A percentile compares a stretch with the other conserved stretches of the same genome.
These are phyloP conservation scores for Corynespora cassiicola DNA, from an alignment of 2,329 filamentous ascomycete genomes.

Conservation along the genomic window DNA sequence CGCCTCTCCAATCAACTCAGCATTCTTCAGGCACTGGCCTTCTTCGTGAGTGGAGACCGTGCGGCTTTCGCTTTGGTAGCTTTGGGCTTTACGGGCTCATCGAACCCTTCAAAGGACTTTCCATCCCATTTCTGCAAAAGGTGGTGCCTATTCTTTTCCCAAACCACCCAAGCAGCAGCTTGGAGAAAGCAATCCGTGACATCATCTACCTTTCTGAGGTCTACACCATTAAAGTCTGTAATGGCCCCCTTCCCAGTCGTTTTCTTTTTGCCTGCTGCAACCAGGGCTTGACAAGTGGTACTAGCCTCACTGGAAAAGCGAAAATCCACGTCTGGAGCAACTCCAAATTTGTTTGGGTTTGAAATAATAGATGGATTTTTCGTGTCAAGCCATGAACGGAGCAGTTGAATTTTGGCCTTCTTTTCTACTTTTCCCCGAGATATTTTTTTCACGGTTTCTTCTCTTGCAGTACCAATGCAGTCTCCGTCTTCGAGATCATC, in stretches of 20 bases:
- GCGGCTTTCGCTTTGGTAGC: too few species aligned
- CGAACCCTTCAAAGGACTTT: too few species aligned
- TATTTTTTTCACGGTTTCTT: slow-evolving; percentile 39
- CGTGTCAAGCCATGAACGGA: slow-evolving; percentile 46
- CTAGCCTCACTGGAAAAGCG: too few species aligned
- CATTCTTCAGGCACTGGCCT: too few species aligned
- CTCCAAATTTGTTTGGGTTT: slow-evolving; percentile 17
- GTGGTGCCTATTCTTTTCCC: slow-evolving; percentile 66
- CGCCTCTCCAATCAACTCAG: too few species aligned
- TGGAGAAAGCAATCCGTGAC: slow-evolving; percentile 81
- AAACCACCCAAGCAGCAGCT: slow-evolving; percentile 76
- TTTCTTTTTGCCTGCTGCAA: too few species aligned
- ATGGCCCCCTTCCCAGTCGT: too few species aligned
- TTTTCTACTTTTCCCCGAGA: slow-evolving; percentile 56
- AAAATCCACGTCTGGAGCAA: too few species aligned
- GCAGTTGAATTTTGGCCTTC: slow-evolving; percentile 68
- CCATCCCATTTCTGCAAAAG: slow-evolving; percentile 19
- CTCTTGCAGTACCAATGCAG: slow-evolving; percentile 16
- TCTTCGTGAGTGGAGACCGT: too few species aligned
- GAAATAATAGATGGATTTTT: slow-evolving; percentile 9
- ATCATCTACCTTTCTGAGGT: slow-evolving; percentile 73
- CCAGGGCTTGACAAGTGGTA: too few species aligned
- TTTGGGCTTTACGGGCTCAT: too few species aligned
- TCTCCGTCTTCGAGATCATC: slow-evolving; percentile 11
- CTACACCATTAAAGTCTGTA: too few species aligned